Evolutionary conservation across 1,139 yeast species (phyloP), one percentile per base, ranked within the genome.

Genomic region (Meyerozyma guilliermondii): DNA sequence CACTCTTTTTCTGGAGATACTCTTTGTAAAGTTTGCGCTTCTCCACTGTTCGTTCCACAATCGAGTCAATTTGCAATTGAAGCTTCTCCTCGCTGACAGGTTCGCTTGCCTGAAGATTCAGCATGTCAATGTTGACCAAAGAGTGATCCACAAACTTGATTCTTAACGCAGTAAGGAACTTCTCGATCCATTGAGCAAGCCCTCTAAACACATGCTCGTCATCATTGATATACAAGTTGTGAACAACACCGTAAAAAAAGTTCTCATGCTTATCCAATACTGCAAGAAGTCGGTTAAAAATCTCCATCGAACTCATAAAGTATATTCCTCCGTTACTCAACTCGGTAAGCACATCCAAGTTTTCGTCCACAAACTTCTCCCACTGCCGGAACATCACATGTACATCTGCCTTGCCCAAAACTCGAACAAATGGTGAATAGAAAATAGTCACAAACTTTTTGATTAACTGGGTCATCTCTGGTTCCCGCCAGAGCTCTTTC

Each of bases 401-500:
- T 48, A 91, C 75, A 47, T 84, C 81, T 23, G 96, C 88, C 41
- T 80, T 77, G 46, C 83, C 81, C 64, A 91, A 86, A 1, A 91
- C 72, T 36, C 74, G 75, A 49, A 89, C 86, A 56, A 91, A 66
- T 1, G 97, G 97, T 49, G 87, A 88, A 59, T 89, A 89, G 52
- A 91, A 85, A 43, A 88, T 74, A 0, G 89, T 77, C 35, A 91
- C 72, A 33, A 87, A 68, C 43, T 86, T 87, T 50, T 84, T 84
- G 44, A 89, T 67, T 36, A 91, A 68, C 39, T 71, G 72, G 20
- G 89, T 80, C 35, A 94, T 66, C 52, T 84, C 87, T 0, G 92
- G 89, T 53, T 89, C 96, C 42, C 81, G 81, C 94, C 96, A 87
- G 39, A 91, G 63, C 55, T 82, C 81, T 51, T 82, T 83, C 70